Evolutionary conservation across 345 rosid genomes (phyloP).

Genomic region (Sisymbrium altissimum): DNA sequence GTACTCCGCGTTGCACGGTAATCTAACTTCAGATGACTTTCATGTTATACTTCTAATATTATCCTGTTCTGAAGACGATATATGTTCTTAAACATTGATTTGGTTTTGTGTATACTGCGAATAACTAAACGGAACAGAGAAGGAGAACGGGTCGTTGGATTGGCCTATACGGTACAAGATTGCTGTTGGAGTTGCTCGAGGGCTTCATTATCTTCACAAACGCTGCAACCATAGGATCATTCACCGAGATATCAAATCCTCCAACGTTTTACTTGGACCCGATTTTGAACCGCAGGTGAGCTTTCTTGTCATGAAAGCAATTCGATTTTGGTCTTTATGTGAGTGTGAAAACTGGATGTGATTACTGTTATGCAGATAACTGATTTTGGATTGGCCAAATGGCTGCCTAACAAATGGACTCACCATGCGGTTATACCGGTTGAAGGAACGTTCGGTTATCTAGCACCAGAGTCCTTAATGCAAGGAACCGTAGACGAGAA

Average conservation of each 20-base stretch:
- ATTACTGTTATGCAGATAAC: conserved; percentile 46
- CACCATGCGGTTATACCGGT: conserved; percentile 87
- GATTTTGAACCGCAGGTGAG: conserved; percentile 85
- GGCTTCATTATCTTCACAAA: conserved; percentile 88
- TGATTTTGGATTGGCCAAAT: conserved; percentile 96
- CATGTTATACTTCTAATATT: background rate
- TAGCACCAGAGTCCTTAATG: conserved; percentile 96
- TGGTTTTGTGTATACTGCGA: background rate
- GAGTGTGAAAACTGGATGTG: background rate
- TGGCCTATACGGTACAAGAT: conserved; percentile 80
- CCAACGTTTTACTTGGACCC: conserved; percentile 87
- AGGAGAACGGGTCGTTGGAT: conserved; percentile 32
- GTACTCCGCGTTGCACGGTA: conserved; percentile 78
- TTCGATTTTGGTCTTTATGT: background rate
- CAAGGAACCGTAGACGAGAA: conserved; percentile 93
- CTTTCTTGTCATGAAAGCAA: conserved; percentile 21
- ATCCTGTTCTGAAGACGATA: background rate
- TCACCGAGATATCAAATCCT: conserved; percentile 93
- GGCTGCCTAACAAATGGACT: conserved; percentile 94
- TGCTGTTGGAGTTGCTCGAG: conserved; percentile 71
- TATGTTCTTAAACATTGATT: background rate
- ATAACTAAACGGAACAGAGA: conserved; percentile 8
- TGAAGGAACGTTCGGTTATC: conserved; percentile 96
- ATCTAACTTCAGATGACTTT: background rate
- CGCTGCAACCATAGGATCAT: conserved; percentile 83